Percentiles rank a stretch among this genome's conserved stretches.
Conservation (phyloP, 345 rosid species). For the Stellera chamaejasme region DNA sequence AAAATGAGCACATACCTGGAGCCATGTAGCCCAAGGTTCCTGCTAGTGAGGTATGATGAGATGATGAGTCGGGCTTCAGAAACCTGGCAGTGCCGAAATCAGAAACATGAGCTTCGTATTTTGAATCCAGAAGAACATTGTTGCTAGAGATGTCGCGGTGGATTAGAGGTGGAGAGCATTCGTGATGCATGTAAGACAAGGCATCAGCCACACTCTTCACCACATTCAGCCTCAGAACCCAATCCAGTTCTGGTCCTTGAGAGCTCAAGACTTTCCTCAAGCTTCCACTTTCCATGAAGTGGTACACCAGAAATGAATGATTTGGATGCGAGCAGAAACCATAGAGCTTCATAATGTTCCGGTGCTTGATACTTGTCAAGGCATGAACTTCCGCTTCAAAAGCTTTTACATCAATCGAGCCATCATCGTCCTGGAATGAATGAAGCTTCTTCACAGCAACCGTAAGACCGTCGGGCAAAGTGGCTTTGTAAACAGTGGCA, state of each 20-base stretch:
- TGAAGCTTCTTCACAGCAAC: slow-evolving; percentile 19
- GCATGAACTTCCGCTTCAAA: slow-evolving; percentile 1
- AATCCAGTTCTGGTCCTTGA: slow-evolving; percentile 7
- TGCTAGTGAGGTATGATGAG: not conserved
- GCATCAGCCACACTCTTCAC: slow-evolving; percentile 7
- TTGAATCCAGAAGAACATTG: slow-evolving; percentile 6
- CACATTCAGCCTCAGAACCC: slow-evolving; percentile 13
- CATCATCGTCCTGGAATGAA: not conserved
- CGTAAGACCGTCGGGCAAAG: not conserved
- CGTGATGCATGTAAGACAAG: slow-evolving; percentile 15
- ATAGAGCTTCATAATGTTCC: slow-evolving; percentile 5
- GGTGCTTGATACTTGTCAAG: not conserved
- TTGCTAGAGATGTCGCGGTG: slow-evolving; percentile 19
- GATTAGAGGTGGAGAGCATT: slow-evolving; percentile 10
- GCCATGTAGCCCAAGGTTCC: slow-evolving; percentile 12
- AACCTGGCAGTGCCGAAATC: slow-evolving; percentile 18
- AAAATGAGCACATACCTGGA: slow-evolving; percentile 6
- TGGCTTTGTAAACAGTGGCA: slow-evolving; percentile 11
- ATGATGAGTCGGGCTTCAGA: slow-evolving; percentile 5
- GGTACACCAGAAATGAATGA: slow-evolving; percentile 10
- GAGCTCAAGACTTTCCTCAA: not conserved
- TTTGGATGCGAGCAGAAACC: slow-evolving; percentile 9
- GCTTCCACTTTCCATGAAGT: slow-evolving; percentile 7
- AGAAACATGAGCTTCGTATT: slow-evolving; percentile 9
- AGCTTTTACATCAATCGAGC: slow-evolving; percentile 2